These are phyloP conservation scores for Schizonepeta tenuifolia DNA, from an alignment of 257 asterid genomes.

Conservation along the genomic window DNA sequence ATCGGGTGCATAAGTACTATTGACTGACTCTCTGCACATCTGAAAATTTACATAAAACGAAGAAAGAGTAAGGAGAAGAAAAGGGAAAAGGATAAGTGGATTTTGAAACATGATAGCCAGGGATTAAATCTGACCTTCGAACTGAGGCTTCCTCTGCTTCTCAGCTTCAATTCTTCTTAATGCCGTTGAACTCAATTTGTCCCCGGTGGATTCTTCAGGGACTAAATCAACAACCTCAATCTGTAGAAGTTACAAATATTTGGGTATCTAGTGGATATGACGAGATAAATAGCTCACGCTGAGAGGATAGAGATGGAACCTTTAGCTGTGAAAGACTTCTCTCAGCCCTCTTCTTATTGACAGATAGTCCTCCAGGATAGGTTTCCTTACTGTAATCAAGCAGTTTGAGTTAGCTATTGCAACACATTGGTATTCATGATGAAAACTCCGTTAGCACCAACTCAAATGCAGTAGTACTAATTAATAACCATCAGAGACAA, in stretches of 20 bases:
- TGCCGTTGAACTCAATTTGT: constrained; percentile 80
- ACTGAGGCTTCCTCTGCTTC: constrained; percentile 47
- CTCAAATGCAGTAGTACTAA: not conserved
- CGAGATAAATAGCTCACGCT: not conserved
- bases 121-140: constrained; percentile 40
- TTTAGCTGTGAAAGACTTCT: constrained; percentile 69
- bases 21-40: constrained; percentile 28
- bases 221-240: constrained; percentile 86
- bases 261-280: not conserved
- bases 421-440: not conserved
- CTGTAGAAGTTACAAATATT: constrained; percentile 42
- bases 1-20: constrained; percentile 3
- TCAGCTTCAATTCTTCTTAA: constrained; percentile 75
- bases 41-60: not conserved
- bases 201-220: constrained; percentile 64
- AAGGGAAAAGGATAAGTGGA: not conserved
- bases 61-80: not conserved
- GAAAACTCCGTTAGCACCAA: not conserved
- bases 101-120: not conserved
- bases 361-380: constrained; percentile 77
- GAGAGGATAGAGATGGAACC: constrained; percentile 44
- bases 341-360: constrained; percentile 82
- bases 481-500: not conserved
- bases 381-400: constrained; percentile 81
- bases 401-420: constrained; percentile 33